Evolutionary conservation across 805 yeast genomes (phyloP).

Genomic region (Candida dajiaensis): DNA sequence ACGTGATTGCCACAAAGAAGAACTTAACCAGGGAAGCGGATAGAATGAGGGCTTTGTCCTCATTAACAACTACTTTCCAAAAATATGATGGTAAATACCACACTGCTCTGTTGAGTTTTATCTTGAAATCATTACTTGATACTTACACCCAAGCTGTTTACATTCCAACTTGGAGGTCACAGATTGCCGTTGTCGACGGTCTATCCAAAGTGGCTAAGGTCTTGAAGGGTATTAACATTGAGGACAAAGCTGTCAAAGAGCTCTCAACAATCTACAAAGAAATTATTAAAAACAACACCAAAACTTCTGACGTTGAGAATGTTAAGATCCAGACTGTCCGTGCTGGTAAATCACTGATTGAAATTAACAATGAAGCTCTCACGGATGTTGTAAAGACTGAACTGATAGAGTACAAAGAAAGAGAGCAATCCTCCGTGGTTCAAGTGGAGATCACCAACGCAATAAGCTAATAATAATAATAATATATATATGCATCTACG

Average conservation of each 20-base stretch:
- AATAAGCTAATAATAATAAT: background rate
- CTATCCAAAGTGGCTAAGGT: slow-evolving; percentile 22
- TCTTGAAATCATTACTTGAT: slow-evolving; percentile 22
- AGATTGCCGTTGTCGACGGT: slow-evolving; percentile 39
- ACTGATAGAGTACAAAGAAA: slow-evolving; percentile 22
- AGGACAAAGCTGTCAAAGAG: slow-evolving; percentile 6
- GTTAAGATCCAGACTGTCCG: slow-evolving; percentile 47
- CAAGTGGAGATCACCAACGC: slow-evolving; percentile 25
- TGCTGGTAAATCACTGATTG: slow-evolving; percentile 26
- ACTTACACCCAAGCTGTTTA: slow-evolving; percentile 24
- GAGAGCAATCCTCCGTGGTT: slow-evolving; percentile 46
- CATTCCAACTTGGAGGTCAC: slow-evolving; percentile 57
- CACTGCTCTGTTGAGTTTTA: slow-evolving; percentile 22
- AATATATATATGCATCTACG: background rate
- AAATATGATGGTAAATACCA: slow-evolving; percentile 17
- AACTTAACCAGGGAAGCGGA: slow-evolving; percentile 46
- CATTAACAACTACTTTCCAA: slow-evolving; percentile 31
- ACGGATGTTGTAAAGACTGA: slow-evolving; percentile 17
- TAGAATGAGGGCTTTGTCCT: slow-evolving; percentile 31
- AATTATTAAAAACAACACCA: slow-evolving; percentile 28
- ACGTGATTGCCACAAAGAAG: slow-evolving; percentile 33
- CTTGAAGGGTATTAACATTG: slow-evolving; percentile 5
- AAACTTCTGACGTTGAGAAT: slow-evolving; percentile 43
- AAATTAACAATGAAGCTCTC: slow-evolving; percentile 11
- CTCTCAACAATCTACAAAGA: slow-evolving; percentile 20